Conservation (phyloP, 495 filamentous ascomycete genomes). For the Aspergillus bridgeri region DNA sequence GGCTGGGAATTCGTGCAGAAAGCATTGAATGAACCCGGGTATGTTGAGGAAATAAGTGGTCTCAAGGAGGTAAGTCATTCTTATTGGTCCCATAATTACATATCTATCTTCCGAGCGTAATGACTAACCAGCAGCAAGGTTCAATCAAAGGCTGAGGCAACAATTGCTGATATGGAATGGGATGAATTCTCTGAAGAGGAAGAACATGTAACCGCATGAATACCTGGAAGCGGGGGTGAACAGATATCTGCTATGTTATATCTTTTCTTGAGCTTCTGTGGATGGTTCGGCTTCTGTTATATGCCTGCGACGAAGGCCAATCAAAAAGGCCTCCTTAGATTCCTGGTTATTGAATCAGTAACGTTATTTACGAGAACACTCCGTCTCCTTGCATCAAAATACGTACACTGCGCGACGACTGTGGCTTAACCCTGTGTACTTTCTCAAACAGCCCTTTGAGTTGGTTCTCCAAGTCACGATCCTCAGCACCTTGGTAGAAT, state of each 20-base stretch:
- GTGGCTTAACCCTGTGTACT: conserved; percentile 83
- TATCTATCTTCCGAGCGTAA: not conserved
- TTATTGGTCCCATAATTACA: not conserved
- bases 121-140: conserved; percentile 41
- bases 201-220: conserved; percentile 16
- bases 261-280: not conserved
- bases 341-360: conserved; percentile 55
- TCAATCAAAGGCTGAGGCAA: conserved; percentile 74
- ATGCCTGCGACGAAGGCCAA: conserved; percentile 59
- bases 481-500: conserved; percentile 89
- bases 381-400: not conserved
- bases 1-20: conserved; percentile 88
- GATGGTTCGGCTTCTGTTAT: conserved; percentile 1
- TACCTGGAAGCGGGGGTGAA: no score
- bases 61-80: conserved; percentile 67
- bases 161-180: conserved; percentile 57
- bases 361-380: not conserved
- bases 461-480: conserved; percentile 68
- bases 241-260: not conserved
- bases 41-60: conserved; percentile 86
- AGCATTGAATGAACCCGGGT: conserved; percentile 79
- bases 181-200: conserved; percentile 55
- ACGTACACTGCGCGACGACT: conserved; percentile 79
- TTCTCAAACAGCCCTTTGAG: conserved; percentile 71
- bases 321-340: conserved; percentile 85